These are phyloP conservation scores for Rossbeevera mucosa DNA, from an alignment of 768 basidiomycete species.

Conservation along the genomic window DNA sequence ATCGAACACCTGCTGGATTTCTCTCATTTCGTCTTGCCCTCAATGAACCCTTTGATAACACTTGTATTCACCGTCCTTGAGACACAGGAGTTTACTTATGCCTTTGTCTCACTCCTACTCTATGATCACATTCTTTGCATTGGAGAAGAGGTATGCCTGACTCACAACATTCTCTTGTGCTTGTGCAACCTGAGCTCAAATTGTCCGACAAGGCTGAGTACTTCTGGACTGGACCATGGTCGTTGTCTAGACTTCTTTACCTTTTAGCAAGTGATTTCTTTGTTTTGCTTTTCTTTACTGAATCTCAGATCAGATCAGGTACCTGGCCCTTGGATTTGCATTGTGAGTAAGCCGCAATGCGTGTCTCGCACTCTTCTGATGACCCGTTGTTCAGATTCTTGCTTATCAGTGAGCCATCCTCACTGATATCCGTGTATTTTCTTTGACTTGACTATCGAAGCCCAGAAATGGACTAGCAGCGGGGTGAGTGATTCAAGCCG, in stretches of 20 bases:
- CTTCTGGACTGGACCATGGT: slow-evolving; percentile 13
- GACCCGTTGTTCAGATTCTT: neutral
- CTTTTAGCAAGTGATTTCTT: slow-evolving; percentile 1
- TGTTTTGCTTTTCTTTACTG: neutral
- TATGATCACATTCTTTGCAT: neutral
- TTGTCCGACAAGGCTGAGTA: slow-evolving; percentile 1
- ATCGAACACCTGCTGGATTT: neutral
- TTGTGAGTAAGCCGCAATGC: slow-evolving; percentile 1
- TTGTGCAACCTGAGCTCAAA: too few species aligned
- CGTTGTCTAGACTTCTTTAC: slow-evolving; percentile 9
- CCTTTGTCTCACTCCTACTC: neutral
- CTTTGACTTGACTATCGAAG: neutral
- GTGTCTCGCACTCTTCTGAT: neutral
- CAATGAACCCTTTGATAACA: neutral
- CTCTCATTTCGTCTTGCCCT: too few species aligned
- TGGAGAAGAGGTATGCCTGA: neutral
- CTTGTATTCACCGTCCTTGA: neutral
- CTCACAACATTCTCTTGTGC: too few species aligned
- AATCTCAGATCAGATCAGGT: slow-evolving; percentile 6
- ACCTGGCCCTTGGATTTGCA: slow-evolving; percentile 3
- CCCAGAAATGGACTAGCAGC: neutral
- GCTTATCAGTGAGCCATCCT: neutral
- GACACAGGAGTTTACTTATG: neutral
- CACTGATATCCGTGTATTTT: neutral
- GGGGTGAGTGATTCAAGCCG: neutral